These are phyloP conservation scores for Sarocladium strictum DNA, from an alignment of 2,329 filamentous ascomycete genomes.

Conservation along the genomic window DNA sequence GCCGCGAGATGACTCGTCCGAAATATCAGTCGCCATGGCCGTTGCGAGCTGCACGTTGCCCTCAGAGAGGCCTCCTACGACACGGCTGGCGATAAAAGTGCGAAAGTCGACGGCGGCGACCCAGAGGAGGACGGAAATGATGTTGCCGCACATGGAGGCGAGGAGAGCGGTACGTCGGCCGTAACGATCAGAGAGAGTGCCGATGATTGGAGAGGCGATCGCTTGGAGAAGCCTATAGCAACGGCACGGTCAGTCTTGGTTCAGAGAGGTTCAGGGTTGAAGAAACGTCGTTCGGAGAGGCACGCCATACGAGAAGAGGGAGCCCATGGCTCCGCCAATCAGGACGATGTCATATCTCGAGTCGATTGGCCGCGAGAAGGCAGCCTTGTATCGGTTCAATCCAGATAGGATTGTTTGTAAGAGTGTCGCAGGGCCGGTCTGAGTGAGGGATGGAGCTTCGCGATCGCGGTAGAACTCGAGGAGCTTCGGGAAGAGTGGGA, in stretches of 20 bases:
- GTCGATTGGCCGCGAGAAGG: conserved; percentile 88
- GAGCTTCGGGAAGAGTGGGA: conserved; percentile 90
- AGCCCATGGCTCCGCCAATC: conserved; percentile 87
- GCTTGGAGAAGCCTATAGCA: conserved; percentile 74
- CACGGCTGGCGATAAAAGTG: conserved; percentile 86
- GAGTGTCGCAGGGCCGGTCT: conserved; percentile 50
- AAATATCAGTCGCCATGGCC: conserved; percentile 94
- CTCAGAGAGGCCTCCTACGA: conserved; percentile 91
- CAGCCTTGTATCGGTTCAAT: conserved; percentile 90
- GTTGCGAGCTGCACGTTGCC: conserved; percentile 95
- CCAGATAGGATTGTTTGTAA: conserved; percentile 75
- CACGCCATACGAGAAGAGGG: conserved; percentile 68
- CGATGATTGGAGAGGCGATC: conserved; percentile 86
- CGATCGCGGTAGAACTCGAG: conserved; percentile 92
- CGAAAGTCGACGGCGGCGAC: conserved; percentile 89
- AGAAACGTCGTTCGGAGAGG: no score
- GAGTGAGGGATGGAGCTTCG: conserved; percentile 50
- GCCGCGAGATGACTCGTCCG: conserved; percentile 74
- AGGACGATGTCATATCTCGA: conserved; percentile 96
- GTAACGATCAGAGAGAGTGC: conserved; percentile 78
- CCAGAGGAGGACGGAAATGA: conserved; percentile 90
- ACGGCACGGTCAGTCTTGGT: conserved; percentile 2
- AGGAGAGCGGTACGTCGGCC: conserved; percentile 83
- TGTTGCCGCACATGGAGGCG: conserved; percentile 88
- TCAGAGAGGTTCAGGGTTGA: no score